Percentiles rank a stretch among this genome's conserved stretches.
phyloP scores from a whole-genome alignment of 179 eudicot genomes.

The Silene vulgaris region DNA sequence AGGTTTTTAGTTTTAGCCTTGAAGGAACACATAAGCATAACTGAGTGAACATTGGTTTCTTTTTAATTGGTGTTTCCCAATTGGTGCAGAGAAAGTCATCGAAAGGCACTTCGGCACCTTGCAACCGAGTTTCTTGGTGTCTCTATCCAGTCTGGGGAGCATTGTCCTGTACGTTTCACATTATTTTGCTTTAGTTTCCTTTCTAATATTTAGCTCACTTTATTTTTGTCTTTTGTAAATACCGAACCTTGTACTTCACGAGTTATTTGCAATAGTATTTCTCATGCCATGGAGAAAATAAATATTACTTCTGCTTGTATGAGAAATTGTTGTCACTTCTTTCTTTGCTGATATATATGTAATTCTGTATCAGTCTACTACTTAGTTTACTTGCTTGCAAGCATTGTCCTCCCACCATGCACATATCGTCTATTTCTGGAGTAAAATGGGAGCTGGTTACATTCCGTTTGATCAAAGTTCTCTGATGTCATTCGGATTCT shows the following conservation, averaged over 20 bases:
- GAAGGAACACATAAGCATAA: neutral
- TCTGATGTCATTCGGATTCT: neutral
- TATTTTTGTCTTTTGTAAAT: neutral
- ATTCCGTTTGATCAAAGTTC: neutral
- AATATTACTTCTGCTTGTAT: neutral
- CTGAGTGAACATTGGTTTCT: neutral
- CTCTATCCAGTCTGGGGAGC: constrained; percentile 87
- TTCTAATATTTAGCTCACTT: neutral
- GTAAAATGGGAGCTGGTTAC: neutral
- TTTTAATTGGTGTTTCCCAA: neutral
- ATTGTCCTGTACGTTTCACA: constrained; percentile 72
- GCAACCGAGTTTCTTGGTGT: constrained; percentile 74
- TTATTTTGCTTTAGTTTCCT: neutral
- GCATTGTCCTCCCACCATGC: neutral
- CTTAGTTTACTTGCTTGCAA: no score
- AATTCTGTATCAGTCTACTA: no score
- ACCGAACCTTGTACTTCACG: neutral
- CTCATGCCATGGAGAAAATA: neutral
- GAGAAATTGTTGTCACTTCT: no score
- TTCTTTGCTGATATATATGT: no score
- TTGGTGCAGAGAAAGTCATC: constrained; percentile 55
- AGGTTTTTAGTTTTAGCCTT: neutral
- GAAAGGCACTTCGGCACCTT: constrained; percentile 78
- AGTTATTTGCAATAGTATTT: neutral
- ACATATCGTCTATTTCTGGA: neutral